Base-by-base conservation (phyloP, 2,329 filamentous ascomycete species). In the Sporothrix pallida region DNA sequence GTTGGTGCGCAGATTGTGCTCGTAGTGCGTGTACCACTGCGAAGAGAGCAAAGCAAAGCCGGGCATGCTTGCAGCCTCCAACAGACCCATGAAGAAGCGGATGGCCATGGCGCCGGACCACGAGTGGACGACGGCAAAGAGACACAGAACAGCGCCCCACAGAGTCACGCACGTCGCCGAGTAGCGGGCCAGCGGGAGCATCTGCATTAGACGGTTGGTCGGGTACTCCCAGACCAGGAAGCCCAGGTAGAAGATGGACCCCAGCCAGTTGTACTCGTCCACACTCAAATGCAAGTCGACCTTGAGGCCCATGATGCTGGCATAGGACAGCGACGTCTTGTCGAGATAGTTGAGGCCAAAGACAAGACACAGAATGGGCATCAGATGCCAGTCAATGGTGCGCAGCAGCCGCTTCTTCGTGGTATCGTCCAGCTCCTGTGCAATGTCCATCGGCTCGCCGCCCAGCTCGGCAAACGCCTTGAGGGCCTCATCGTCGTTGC, bases 11-110 rank as follows among this genome's bases (percentile, higher is more conserved):
- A 23, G 26, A 23, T 58, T 58, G 56, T 58, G 56, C 31, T 58
- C 56, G 56, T 58, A 23, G 13, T 58, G 56, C 23, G 56, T 58
- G 56, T 58, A 58, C 56, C 56, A 58, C 23, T 58, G 56, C 8
- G 56, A 58, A 3, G 56, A 58, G 23, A 26, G 23, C 4, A 58
- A 23, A 31, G 56, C 56, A 31, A 58, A 58, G 23, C 56, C 56
- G 3, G 56, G 91, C 0, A 89, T 91, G 1, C 92, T 89, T 0
- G 90, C 89, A 0, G 89, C 84, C 79, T 93, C 91, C 72, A 91
- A 91, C 0, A 91, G 83, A 37, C 91, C 91, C 0, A 92, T 84
- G 77, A 93, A 88, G 79, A 92, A 90, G 0, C 91, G 87, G 42
- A 92, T 86, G 0, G 88, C 89, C 20, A 92, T 85, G 0, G 89